Evolutionary conservation across 116 monocot species (phyloP), one percentile per base, ranked within the genome.

Genomic region (Thalassia testudinum): DNA sequence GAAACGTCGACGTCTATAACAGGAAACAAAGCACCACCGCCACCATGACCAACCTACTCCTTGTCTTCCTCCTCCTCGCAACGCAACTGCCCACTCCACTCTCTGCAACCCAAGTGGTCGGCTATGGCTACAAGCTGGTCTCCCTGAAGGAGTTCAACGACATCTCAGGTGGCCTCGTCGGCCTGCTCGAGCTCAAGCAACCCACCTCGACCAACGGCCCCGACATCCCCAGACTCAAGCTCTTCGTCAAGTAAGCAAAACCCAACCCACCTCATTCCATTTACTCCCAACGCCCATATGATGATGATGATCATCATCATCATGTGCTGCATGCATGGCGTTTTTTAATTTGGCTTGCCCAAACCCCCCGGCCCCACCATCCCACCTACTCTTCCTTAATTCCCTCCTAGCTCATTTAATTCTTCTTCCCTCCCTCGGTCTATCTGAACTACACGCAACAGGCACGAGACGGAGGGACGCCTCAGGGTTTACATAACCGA

Each of bases 401-500:
- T n/a, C n/a, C n/a, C n/a, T n/a, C n/a, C n/a, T n/a, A n/a, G n/a
- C n/a, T n/a, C n/a, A n/a, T n/a, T n/a, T n/a, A n/a, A n/a, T n/a
- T n/a, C n/a, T n/a, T 40, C 40, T 40, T 40, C 40, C 40, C 7
- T 7, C 40, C 14, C 40, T 40, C 40, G 7, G 40, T 40, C 14
- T 40, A 8, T 40, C 14, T 40, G 14, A 40, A 40, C 40, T 40
- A 14, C 40, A 8, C 14, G 7, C 11, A 7, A 38, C 56, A 95
- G 95, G 64, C 89, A 88, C 57, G 95, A 97, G 60, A 85, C 73
- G 7, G 10, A 26, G 13, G 70, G 76, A 24, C 65, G 95, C 2
- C 47, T 89, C 52, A 73, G 89, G 66, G 82, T 97, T 43, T 85
- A 97, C 5, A 79, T 97, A 66, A 88, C 89, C 1, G 89, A 97